Evolutionary conservation across 352 stramenopile genomes (phyloP).

Genomic region (Phytopythium montanum): DNA sequence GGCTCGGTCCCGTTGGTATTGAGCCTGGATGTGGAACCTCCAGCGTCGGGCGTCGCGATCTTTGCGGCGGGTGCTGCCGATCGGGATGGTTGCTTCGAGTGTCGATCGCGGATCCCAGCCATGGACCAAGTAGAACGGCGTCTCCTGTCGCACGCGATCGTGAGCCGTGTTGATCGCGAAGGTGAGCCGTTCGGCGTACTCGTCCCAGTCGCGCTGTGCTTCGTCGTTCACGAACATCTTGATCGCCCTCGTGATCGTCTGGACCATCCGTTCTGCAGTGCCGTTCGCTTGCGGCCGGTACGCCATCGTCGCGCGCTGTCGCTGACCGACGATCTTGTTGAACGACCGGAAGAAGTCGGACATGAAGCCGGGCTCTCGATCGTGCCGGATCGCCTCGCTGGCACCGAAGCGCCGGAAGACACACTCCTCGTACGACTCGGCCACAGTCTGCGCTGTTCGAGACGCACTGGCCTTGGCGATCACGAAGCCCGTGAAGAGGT

Average conservation of each 20-base stretch:
- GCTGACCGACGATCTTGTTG: constrained; percentile 1
- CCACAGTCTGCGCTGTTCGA: background rate
- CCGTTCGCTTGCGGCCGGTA: constrained; percentile 16
- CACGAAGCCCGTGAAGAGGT: background rate
- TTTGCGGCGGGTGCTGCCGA: background rate
- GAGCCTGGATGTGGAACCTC: constrained; percentile 5
- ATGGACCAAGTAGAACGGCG: constrained; percentile 14
- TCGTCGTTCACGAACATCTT: constrained; percentile 9
- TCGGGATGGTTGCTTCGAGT: background rate
- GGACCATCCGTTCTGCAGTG: constrained; percentile 7
- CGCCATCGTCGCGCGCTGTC: constrained; percentile 3
- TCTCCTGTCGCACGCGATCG: constrained; percentile 3
- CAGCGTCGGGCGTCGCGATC: background rate
- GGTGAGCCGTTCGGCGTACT: constrained; percentile 11
- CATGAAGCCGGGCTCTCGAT: constrained; percentile 15
- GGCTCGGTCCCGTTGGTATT: background rate
- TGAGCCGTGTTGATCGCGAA: constrained; percentile 15
- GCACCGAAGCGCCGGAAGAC: constrained; percentile 15
- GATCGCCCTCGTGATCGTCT: constrained; percentile 9
- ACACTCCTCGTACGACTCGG: constrained; percentile 2
- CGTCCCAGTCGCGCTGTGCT: constrained; percentile 17
- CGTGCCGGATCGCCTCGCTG: constrained; percentile 11
- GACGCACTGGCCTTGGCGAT: background rate
- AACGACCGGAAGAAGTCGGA: constrained; percentile 7
- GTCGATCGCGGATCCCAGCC: constrained; percentile 14